Base-by-base conservation (phyloP, 2,329 filamentous ascomycete genomes). In the Colletotrichum phormii region DNA sequence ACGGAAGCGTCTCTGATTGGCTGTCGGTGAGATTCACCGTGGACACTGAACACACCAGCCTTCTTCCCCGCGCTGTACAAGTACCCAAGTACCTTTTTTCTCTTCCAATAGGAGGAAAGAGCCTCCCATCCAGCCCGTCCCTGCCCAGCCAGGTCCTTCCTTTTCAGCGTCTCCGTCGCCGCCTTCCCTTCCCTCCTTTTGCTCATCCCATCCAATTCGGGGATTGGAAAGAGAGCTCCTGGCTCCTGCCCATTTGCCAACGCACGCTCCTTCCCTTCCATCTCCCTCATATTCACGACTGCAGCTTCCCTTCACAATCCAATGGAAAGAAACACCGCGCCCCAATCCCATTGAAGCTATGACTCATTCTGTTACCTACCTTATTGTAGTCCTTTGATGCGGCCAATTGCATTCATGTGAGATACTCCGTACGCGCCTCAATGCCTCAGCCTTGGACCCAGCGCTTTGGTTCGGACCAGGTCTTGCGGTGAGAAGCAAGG, bases 11-110 rank as follows among this genome's bases (percentile, higher is more conserved):
- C 26, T 55, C 58, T 75, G 71, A 75, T 75, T 75, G 73, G 73
- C 62, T 51, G 33, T 71, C 55, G 51, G 72, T 59, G 65, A 53
- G 60, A 62, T 60, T 73, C 61, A 71, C 66, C 71, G 53, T 51
- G 64, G 49, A 51, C 46, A 49, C 54, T 63, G 58, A 57, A 53
- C 42, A 49, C 15, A 49, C 60, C 37, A 64, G 66, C 68, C 67
- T 73, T 49, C 42, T 74, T 75, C 73, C 73, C 73, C 73, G 73
- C 73, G 73, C 73, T 71, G 64, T 8, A 49, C 35, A 71, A 61
- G 68, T 67, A 71, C 49, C 42, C 33, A 33, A 15, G 64, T 67
- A 67, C 68, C 35, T 61, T 67, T 61, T 46, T 55, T 26, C 26
- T 37, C 42, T 55, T 59, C 46, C 42, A 33, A 55, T 46, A 29